Evolutionary conservation across 2,329 filamentous ascomycete genomes (phyloP).

Genomic region (Colletotrichum sp.): DNA sequence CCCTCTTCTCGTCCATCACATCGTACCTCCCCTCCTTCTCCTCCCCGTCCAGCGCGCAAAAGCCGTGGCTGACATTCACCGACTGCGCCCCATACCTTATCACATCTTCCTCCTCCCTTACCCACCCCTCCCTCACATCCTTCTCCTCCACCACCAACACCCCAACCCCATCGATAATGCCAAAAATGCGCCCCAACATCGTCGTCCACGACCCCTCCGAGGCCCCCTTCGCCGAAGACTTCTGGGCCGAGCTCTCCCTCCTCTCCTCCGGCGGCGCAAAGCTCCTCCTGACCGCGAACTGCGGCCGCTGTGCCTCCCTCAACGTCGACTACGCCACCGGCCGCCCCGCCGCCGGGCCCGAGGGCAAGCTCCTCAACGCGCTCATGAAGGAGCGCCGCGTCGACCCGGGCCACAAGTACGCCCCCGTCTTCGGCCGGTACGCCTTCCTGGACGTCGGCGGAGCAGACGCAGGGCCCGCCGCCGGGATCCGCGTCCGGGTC

Average conservation of each 20-base stretch:
- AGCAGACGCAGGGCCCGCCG: background rate
- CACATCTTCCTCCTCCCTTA: constrained; percentile 72
- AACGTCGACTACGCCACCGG: constrained; percentile 77
- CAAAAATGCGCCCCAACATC: constrained; percentile 76
- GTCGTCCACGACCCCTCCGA: constrained; percentile 68
- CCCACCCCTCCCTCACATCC: constrained; percentile 62
- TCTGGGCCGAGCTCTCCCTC: constrained; percentile 68
- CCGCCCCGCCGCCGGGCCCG: constrained; percentile 57
- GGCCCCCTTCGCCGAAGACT: constrained; percentile 72
- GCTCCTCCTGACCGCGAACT: constrained; percentile 72
- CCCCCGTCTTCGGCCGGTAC: constrained; percentile 77
- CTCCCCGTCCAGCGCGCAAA: background rate
- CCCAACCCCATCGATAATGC: constrained; percentile 56
- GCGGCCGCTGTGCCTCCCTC: constrained; percentile 69
- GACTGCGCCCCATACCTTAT: constrained; percentile 80
- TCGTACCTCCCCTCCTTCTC: constrained; percentile 31
- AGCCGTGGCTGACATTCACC: constrained; percentile 68
- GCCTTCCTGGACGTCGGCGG: constrained; percentile 55
- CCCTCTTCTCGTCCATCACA: constrained; percentile 31
- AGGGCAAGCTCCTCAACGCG: constrained; percentile 70
- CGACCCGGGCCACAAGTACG: constrained; percentile 70
- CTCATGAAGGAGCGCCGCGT: constrained; percentile 74
- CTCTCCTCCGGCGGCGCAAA: constrained; percentile 26
- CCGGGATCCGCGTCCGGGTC: constrained; percentile 45
- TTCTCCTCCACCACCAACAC: constrained; percentile 43